Conservation (phyloP, 1,284 basidiomycete genomes). For the Cutaneotrichosporon sp. region DNA sequence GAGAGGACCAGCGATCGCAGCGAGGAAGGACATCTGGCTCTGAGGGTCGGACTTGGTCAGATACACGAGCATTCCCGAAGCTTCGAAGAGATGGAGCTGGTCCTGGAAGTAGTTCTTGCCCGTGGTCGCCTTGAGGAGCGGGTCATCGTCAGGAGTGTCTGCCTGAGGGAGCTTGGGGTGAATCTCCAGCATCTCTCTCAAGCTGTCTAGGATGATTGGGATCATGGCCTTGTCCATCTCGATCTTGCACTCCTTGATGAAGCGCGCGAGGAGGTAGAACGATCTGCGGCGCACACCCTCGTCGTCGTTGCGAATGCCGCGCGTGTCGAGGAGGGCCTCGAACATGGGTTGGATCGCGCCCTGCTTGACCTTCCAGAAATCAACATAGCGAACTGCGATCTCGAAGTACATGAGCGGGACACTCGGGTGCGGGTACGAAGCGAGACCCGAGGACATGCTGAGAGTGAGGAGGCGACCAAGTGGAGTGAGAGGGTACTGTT, state of each 20-base stretch:
- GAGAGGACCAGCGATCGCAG: constrained; percentile 77
- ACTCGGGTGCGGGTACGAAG: constrained; percentile 76
- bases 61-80: constrained; percentile 77
- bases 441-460: constrained; percentile 79
- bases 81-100: constrained; percentile 94
- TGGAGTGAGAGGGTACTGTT: constrained; percentile 78
- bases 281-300: constrained; percentile 71
- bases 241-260: constrained; percentile 78
- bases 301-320: constrained; percentile 81
- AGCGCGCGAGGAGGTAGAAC: constrained; percentile 91
- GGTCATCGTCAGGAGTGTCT: constrained; percentile 59
- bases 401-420: constrained; percentile 96
- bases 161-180: constrained; percentile 52
- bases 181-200: constrained; percentile 61
- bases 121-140: constrained; percentile 73
- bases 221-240: constrained; percentile 77
- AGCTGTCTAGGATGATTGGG: constrained; percentile 67
- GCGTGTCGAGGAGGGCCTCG: constrained; percentile 79
- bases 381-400: constrained; percentile 83
- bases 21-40: constrained; percentile 70
- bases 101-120: constrained; percentile 70
- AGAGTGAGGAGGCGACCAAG: constrained; percentile 87
- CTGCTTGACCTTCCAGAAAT: constrained; percentile 92
- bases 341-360: constrained; percentile 81
- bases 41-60: constrained; percentile 65